Percentiles rank a stretch among this genome's conserved stretches.
Conservation (phyloP, 306 rosid species). For the Prinsepia uniflora region DNA sequence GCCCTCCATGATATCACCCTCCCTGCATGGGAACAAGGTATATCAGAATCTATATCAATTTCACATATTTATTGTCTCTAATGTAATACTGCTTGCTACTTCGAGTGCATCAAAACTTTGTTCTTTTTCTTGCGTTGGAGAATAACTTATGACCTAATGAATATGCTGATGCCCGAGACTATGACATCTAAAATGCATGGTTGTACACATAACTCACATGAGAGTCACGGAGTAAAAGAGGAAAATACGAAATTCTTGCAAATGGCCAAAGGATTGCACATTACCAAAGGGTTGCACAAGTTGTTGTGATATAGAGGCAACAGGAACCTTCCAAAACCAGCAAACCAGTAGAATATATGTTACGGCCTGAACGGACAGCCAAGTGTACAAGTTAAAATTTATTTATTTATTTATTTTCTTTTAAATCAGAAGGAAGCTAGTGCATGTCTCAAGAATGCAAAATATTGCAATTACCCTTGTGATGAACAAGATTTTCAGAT, state of each 20-base stretch:
- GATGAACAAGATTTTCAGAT: conserved; percentile 38
- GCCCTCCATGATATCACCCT: conserved; percentile 70
- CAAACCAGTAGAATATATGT: conserved; percentile 46
- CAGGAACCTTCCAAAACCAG: conserved; percentile 90
- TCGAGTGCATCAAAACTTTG: neutral
- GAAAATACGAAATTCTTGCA: neutral
- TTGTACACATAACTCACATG: neutral
- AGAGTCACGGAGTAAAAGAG: neutral
- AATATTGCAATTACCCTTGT: conserved; percentile 44
- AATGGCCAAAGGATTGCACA: conserved; percentile 18
- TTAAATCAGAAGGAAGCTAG: neutral
- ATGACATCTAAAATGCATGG: neutral
- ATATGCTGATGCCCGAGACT: neutral
- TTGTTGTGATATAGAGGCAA: conserved; percentile 67
- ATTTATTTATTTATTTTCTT: no score
- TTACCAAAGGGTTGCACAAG: conserved; percentile 93
- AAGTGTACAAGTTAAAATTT: conserved; percentile 9
- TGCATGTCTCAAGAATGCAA: conserved; percentile 7
- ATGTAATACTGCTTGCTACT: conserved; percentile 3
- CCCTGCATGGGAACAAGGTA: conserved; percentile 40
- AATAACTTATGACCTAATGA: no score
- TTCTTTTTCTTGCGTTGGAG: neutral
- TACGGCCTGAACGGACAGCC: conserved; percentile 43
- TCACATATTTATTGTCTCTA: neutral
- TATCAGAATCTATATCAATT: neutral